Percentiles rank a stretch among this genome's conserved stretches.
phyloP scores from a whole-genome alignment of 805 yeast species.

The Teunomyces cretensis region DNA sequence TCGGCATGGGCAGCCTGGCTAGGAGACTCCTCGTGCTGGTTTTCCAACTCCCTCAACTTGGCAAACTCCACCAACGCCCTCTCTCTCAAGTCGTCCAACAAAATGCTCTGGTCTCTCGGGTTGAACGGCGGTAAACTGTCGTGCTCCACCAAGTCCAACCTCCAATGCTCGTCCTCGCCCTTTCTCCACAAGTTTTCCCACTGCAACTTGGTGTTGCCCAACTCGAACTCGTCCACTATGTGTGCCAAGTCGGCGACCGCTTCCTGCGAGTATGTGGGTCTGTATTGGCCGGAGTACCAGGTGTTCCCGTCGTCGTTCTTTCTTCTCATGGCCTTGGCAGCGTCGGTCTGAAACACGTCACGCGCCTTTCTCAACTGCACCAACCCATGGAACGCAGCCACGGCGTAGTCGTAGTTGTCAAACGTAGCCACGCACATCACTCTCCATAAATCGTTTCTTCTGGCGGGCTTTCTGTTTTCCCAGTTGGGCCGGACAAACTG shows the following conservation, averaged over 20 bases:
- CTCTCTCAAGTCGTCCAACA: constrained; percentile 59
- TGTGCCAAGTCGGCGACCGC: constrained; percentile 81
- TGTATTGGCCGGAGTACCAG: constrained; percentile 84
- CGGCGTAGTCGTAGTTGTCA: constrained; percentile 58
- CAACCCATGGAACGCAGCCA: constrained; percentile 70
- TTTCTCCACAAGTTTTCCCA: constrained; percentile 91
- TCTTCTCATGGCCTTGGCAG: constrained; percentile 67
- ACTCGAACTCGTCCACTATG: constrained; percentile 62
- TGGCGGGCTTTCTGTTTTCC: constrained; percentile 79
- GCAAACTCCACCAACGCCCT: constrained; percentile 37
- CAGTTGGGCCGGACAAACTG: constrained; percentile 85
- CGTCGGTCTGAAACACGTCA: constrained; percentile 57
- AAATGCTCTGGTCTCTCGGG: constrained; percentile 66
- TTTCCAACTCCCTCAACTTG: constrained; percentile 15
- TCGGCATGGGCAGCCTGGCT: background rate
- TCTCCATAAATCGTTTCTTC: constrained; percentile 87
- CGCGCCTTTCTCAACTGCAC: constrained; percentile 73
- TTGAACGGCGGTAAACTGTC: constrained; percentile 54
- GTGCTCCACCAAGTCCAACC: constrained; percentile 56
- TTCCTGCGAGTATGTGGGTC: constrained; percentile 90
- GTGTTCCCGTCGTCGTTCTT: constrained; percentile 74
- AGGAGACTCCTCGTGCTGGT: constrained; percentile 1
- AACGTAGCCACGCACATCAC: constrained; percentile 82
- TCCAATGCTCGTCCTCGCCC: constrained; percentile 80
- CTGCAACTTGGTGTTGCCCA: constrained; percentile 49